phyloP scores from a whole-genome alignment of 2,329 filamentous ascomycete species.

The Pseudogymnoascus sp. region DNA sequence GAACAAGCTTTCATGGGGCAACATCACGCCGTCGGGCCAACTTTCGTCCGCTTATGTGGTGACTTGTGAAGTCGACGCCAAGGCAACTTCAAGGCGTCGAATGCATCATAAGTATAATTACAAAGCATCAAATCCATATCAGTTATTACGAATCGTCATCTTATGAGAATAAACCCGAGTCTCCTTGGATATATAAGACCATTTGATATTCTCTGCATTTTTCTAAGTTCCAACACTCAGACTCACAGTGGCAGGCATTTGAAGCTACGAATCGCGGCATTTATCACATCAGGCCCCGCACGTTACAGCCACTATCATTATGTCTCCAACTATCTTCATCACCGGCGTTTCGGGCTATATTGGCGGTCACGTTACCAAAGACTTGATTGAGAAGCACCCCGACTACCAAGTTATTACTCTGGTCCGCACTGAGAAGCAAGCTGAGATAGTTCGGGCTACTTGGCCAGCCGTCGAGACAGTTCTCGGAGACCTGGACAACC shows the following conservation, averaged over 20 bases:
- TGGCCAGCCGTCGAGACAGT: conserved; percentile 13
- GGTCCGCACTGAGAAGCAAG: conserved; percentile 15
- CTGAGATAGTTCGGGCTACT: conserved; percentile 10
- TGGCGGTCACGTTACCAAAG: conserved; percentile 14
- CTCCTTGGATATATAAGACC: background rate
- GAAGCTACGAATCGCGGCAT: background rate
- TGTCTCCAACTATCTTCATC: conserved; percentile 16
- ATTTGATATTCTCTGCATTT: background rate
- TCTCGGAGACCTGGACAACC: conserved; percentile 14
- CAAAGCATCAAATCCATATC: background rate
- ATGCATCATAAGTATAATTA: background rate
- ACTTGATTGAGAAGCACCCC: conserved; percentile 13
- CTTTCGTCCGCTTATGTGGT: background rate
- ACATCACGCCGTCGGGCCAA: background rate
- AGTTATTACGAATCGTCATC: background rate
- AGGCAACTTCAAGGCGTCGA: background rate
- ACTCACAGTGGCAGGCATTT: background rate
- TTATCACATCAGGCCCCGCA: background rate
- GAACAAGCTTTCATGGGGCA: background rate
- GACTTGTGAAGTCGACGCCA: background rate
- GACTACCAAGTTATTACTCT: conserved; percentile 14
- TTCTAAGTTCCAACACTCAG: background rate
- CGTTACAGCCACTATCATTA: conserved; percentile 3
- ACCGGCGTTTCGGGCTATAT: conserved; percentile 18
- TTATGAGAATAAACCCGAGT: background rate